Conservation (phyloP, 331 rosid species). For the Erythrophleum ivorense region DNA sequence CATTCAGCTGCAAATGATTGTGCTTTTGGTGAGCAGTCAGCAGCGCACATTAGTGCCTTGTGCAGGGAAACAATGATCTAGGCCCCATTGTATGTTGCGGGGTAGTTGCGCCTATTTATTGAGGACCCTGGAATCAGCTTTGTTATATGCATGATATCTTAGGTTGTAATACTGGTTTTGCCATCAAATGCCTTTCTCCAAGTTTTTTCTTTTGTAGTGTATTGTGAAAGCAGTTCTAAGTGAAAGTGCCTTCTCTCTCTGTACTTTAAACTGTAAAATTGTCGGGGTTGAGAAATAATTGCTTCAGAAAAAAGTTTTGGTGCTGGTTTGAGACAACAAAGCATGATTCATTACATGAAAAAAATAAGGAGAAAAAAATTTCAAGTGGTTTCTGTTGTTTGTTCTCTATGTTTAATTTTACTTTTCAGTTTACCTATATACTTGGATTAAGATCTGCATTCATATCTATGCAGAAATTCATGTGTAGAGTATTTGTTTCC, state of each 20-base stretch:
- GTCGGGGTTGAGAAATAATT: background rate
- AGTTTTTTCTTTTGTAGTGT: too few relatives aligned
- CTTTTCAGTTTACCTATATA: background rate
- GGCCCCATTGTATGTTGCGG: background rate
- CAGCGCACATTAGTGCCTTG: too few relatives aligned
- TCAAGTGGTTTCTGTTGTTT: too few relatives aligned
- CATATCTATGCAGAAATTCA: background rate
- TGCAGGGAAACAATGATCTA: background rate
- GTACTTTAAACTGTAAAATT: background rate
- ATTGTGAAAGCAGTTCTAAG: too few relatives aligned
- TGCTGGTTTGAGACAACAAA: background rate
- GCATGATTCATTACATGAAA: background rate
- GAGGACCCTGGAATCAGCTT: background rate
- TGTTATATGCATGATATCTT: too few relatives aligned
- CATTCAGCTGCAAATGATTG: too few relatives aligned
- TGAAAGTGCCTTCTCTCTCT: background rate
- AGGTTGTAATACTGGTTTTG: too few relatives aligned
- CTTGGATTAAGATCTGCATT: background rate
- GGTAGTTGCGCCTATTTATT: background rate
- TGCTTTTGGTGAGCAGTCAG: too few relatives aligned
- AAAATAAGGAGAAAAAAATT: background rate
- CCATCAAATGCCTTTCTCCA: too few relatives aligned
- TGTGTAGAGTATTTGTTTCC: slow-evolving; percentile 1
- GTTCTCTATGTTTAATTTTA: background rate
- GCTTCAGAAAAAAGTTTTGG: background rate